Percentiles rank a stretch among this genome's conserved stretches.
These are phyloP conservation scores for Sphenostylis stenocarpa DNA, from an alignment of 306 rosid species.

Conservation along the genomic window DNA sequence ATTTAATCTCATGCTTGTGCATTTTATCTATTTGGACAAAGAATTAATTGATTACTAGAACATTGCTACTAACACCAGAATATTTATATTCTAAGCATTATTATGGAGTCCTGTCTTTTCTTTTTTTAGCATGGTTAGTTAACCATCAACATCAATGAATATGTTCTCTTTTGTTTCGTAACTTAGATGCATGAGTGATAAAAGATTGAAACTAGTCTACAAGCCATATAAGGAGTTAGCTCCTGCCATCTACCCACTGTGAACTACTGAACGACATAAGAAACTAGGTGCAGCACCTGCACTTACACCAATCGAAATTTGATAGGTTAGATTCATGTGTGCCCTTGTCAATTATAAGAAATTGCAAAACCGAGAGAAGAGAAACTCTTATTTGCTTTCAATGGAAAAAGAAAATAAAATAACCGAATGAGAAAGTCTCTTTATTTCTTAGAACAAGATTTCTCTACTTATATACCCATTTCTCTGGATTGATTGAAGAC, in stretches of 20 bases:
- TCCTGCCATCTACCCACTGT: background rate
- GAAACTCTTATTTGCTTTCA: background rate
- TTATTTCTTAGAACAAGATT: background rate
- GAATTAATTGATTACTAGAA: background rate
- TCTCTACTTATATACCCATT: too few species aligned
- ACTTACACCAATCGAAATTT: background rate
- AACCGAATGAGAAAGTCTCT: background rate
- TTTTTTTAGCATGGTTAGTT: background rate
- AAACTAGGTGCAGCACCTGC: background rate
- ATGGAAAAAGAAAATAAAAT: too few species aligned
- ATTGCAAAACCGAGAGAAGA: background rate
- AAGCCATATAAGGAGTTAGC: background rate
- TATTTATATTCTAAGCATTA: background rate
- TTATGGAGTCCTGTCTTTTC: background rate
- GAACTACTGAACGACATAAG: background rate
- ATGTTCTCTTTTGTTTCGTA: conserved; percentile 1
- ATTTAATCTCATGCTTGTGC: conserved; percentile 10
- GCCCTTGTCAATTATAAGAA: background rate
- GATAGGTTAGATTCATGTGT: background rate
- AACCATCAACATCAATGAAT: background rate
- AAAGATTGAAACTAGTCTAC: background rate
- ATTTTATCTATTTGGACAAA: conserved; percentile 14
- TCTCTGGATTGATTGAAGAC: too few species aligned
- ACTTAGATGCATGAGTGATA: background rate
- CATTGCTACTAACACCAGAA: background rate